phyloP scores from a whole-genome alignment of 78 protist genomes.

The Dictyostelium capitatum region DNA sequence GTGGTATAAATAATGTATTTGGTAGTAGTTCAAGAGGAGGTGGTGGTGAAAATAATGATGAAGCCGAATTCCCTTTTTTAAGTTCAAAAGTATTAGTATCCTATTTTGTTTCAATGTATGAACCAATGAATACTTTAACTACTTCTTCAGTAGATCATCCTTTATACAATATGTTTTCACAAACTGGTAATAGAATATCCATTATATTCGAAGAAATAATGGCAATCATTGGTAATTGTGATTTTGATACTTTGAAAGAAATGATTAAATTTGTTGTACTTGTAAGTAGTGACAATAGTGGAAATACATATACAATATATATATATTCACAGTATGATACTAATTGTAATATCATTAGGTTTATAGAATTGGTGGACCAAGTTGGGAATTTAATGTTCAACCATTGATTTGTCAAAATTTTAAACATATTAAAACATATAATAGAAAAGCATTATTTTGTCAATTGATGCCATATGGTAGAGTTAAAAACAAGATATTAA shows the following conservation, averaged over 20 bases:
- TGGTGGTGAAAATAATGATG: neutral
- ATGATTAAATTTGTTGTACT: neutral
- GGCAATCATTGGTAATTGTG: neutral
- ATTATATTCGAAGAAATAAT: neutral
- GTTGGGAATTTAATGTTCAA: neutral
- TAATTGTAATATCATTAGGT: neutral
- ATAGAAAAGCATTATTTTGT: constrained; percentile 7
- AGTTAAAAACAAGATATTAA: neutral
- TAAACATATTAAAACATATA: neutral
- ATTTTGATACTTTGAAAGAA: neutral
- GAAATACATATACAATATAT: neutral
- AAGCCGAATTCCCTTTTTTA: neutral
- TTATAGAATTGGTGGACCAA: constrained; percentile 11
- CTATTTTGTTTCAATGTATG: neutral
- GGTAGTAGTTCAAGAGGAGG: neutral
- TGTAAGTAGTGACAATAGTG: neutral
- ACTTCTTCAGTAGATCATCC: neutral
- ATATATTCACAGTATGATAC: too few species aligned
- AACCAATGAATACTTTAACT: neutral
- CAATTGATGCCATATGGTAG: neutral
- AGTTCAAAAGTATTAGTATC: neutral
- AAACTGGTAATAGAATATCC: neutral
- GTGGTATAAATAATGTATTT: too few species aligned
- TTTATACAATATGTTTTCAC: neutral
- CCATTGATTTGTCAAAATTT: neutral